Percentiles rank a stretch among this genome's conserved stretches.
Conservation (phyloP, 1,284 basidiomycete genomes). For the Lignosus rhinocerotis region DNA sequence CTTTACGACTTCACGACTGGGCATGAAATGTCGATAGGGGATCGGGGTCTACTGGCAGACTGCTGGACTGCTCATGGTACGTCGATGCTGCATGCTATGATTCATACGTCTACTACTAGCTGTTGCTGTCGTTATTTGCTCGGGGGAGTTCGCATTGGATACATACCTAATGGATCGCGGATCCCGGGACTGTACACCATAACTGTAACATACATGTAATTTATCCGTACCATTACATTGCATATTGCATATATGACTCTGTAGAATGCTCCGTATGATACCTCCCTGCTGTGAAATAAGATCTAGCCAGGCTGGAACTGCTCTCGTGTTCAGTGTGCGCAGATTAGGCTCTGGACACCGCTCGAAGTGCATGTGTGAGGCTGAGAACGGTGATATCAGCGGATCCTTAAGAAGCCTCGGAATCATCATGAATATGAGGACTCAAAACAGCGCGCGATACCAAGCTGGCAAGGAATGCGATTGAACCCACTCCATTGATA, state of each 20-base stretch:
- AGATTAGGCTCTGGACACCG: no score
- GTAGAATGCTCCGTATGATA: no score
- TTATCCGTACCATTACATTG: constrained; percentile 16
- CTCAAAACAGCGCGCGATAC: no score
- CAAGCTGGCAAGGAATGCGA: no score
- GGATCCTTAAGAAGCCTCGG: no score
- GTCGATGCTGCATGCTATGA: background rate
- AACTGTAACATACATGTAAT: constrained; percentile 20
- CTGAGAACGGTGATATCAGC: no score
- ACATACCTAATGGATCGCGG: constrained; percentile 2
- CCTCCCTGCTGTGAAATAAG: no score
- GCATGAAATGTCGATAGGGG: background rate
- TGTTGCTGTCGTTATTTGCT: background rate
- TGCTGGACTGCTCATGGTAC: background rate
- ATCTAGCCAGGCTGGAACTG: no score
- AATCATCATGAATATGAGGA: no score
- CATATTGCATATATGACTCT: background rate
- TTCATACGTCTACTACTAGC: background rate
- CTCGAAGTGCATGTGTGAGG: no score
- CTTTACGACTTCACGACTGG: background rate
- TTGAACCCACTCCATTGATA: no score
- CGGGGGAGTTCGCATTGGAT: constrained; percentile 9
- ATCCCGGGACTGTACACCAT: constrained; percentile 16
- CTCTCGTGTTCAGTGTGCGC: no score
- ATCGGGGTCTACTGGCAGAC: background rate